These are phyloP conservation scores for Viridothelium virens DNA, from an alignment of 495 filamentous ascomycete species.

Conservation along the genomic window DNA sequence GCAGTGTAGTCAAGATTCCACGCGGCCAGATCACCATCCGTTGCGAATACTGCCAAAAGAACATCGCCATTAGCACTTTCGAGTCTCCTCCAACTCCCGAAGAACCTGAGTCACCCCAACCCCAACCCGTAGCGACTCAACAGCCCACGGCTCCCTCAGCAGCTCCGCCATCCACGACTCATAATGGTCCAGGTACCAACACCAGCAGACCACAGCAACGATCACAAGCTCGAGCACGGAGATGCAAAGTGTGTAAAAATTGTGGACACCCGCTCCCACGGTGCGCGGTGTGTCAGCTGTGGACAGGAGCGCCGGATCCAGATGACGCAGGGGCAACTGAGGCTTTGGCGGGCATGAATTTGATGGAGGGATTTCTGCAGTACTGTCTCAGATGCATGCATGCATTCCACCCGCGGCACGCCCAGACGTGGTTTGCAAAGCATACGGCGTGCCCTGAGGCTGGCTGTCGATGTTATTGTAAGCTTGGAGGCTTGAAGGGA, in stretches of 20 bases:
- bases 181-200: slow-evolving; percentile 35
- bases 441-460: slow-evolving; percentile 81
- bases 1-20: slow-evolving; percentile 54
- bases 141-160: not conserved
- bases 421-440: slow-evolving; percentile 74
- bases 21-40: slow-evolving; percentile 71
- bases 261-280: slow-evolving; percentile 84
- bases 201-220: slow-evolving; percentile 31
- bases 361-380: slow-evolving; percentile 51
- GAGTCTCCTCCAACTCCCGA: slow-evolving; percentile 2
- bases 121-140: slow-evolving; percentile 14
- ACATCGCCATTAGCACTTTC: slow-evolving; percentile 33
- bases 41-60: slow-evolving; percentile 71
- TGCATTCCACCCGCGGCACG: slow-evolving; percentile 82
- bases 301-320: slow-evolving; percentile 73
- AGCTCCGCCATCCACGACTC: not conserved
- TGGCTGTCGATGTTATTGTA: slow-evolving; percentile 81
- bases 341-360: slow-evolving; percentile 31
- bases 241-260: slow-evolving; percentile 60
- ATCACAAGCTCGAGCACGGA: not conserved
- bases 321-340: slow-evolving; percentile 25
- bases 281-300: slow-evolving; percentile 79
- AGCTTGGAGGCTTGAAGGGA: slow-evolving; percentile 12
- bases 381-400: slow-evolving; percentile 89
- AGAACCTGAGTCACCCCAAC: not conserved